Base-by-base conservation (phyloP, 352 stramenopile species). In the Elongisporangium senticosum region DNA sequence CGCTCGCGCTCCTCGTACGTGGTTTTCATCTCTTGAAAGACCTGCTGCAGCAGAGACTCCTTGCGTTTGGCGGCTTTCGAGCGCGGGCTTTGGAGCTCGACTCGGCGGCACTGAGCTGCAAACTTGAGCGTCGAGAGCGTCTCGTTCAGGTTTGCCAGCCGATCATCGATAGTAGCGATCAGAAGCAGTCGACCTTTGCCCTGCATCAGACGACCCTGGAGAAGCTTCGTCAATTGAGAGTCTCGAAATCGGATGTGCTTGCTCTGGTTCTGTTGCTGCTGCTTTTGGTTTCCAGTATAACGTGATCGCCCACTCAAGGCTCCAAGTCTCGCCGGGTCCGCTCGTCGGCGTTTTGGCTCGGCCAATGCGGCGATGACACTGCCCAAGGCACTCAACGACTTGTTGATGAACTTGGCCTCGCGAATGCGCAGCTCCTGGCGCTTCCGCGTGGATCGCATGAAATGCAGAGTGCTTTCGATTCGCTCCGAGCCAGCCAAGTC, bases 371-470 rank as follows among this genome's bases (percentile, higher is more conserved):
- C 65, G 33, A 91, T 89, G 26, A 91, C 81, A 43, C 72, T 77
- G n/a, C 81, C 81, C 15, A 91, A 52, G 2, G 81, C 79, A 47
- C 73, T 87, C 1, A 91, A 62, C 5, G 81, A 91, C 8, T 73
- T 72, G 55, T 89, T 91, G 60, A 91, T 91, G 56, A 88, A 88
- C 57, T 91, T 91, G 37, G 81, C 79, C 62, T 91, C 81, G 21
- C 79, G 76, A 47, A 91, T 83, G 3, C 81, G 79, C 4, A 85
- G 72, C 55, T 89, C 74, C 54, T 84, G 74, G 8, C 67, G 69
- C 19, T 71, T 67, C 6, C 78, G 72, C 5, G 72, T 84, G 10
- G 81, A 64, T 49, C 73, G 66, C 24, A 82, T 64, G 28, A 86
- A 85, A 59, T 85, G 70, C 10, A 84, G 62, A 0, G 76, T 56